Base-by-base conservation (phyloP, 257 asterid species). In the Petrea volubilis region DNA sequence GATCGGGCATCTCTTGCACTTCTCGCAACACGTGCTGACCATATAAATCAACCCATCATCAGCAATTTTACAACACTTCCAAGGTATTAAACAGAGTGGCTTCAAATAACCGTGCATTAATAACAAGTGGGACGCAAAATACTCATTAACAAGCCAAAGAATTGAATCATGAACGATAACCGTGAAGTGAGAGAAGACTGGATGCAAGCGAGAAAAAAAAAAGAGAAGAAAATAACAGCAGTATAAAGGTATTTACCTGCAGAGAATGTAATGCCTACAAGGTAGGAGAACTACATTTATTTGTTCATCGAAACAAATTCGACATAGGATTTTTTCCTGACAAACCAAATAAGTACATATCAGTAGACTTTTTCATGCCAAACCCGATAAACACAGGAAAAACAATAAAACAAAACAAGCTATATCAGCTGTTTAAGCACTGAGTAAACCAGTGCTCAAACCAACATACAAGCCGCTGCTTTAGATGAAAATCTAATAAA, bases 1-100 rank as follows among this genome's bases (percentile, higher is more conserved):
- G 49, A 94, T 82, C 36, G 99, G 99, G 82, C 99, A 94, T 77
- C 78, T 88, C 89, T 91, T 89, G 86, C 99, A 94, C 84, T 84
- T 91, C 25, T 85, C 97, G 21, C 93, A 76, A 55, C 97, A 91
- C 41, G 79, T 43, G 82, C 99, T 94, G 92, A 72, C 27, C 38
- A 44, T 13, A 52, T 10, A 21, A 2, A 28, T 14, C 17, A n/a
- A 64, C 17, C 10, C 31, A 17, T 38, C 15, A 60, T 66, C 57
- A 73, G 61, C 13, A 21, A 27, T 43, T 29, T n/a, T 64, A 10
- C 57, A 17, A 5, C 13, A 21, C 52, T 11, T 46, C 18, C n/a
- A 56, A 27, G 21, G 43, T 41, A 49, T 15, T 12, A 23, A 47
- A 29, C 6, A 0, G 49, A 6, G 24, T 47, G 24, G 17, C 23